Conservation (phyloP, 2,329 filamentous ascomycete genomes). For the Ophiocordyceps sinensis region DNA sequence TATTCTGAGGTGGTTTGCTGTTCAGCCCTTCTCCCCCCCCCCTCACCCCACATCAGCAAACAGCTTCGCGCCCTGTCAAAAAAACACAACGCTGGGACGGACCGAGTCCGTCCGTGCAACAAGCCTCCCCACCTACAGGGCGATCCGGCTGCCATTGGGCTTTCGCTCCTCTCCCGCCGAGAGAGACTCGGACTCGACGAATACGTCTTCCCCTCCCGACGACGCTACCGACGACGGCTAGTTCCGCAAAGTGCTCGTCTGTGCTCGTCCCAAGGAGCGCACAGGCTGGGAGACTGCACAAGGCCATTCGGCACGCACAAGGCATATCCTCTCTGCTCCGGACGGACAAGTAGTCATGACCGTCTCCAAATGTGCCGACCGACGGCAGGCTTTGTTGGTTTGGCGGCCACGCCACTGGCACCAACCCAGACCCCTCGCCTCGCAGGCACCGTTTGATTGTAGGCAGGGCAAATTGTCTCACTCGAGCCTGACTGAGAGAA, state of each 20-base stretch:
- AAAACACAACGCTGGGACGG: not conserved
- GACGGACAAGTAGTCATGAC: too few species aligned
- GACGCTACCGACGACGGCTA: too few species aligned
- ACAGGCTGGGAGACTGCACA: too few species aligned
- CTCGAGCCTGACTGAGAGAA: constrained; percentile 5
- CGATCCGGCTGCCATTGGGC: not conserved
- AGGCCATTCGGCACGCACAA: too few species aligned
- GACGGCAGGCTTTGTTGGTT: not conserved
- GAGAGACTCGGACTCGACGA: too few species aligned
- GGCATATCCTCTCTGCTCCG: not conserved
- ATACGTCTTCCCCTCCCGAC: too few species aligned
- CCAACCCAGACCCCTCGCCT: not conserved
- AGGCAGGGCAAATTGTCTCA: constrained; percentile 4
- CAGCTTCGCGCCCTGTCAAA: not conserved
- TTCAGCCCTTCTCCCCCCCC: not conserved
- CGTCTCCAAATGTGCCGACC: too few species aligned
- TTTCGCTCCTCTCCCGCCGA: too few species aligned
- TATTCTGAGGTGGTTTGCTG: not conserved
- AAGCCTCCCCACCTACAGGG: not conserved
- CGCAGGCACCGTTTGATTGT: constrained; percentile 1
- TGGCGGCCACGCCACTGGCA: not conserved
- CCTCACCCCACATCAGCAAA: too few species aligned
- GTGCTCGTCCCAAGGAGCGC: too few species aligned
- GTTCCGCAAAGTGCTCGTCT: too few species aligned
- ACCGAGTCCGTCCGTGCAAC: not conserved